Percentiles rank a stretch among this genome's conserved stretches.
Conservation (phyloP, 768 basidiomycete genomes). For the Rhodotorula toruloides region DNA sequence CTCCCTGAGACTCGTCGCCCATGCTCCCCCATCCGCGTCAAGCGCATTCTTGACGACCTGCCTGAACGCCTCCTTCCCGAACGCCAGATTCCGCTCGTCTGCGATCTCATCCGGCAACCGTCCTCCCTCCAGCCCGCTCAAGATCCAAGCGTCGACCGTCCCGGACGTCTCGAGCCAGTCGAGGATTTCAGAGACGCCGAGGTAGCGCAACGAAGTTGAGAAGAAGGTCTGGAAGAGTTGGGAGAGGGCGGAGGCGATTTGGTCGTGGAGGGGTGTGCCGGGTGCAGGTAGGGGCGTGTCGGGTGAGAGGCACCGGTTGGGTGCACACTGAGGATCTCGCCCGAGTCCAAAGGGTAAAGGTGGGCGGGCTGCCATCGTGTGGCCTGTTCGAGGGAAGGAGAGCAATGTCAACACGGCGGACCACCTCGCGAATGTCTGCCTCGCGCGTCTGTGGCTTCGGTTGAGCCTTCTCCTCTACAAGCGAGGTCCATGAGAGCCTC, state of each 20-base stretch:
- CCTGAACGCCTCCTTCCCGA: constrained; percentile 32
- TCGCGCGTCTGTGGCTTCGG: too few species aligned
- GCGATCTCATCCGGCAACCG: constrained; percentile 22
- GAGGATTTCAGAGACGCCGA: constrained; percentile 35
- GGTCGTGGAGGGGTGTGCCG: constrained; percentile 27
- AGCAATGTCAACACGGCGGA: too few species aligned
- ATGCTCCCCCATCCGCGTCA: constrained; percentile 33
- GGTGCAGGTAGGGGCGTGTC: constrained; percentile 16
- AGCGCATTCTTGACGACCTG: constrained; percentile 31
- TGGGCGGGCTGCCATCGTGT: constrained; percentile 18
- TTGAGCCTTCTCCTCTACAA: too few species aligned
- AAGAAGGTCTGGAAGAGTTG: constrained; percentile 36
- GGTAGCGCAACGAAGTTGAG: constrained; percentile 31
- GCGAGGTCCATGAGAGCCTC: too few species aligned
- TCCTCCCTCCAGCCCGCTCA: constrained; percentile 34
- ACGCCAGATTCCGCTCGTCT: constrained; percentile 31
- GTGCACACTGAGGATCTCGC: constrained; percentile 20
- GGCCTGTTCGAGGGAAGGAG: too few species aligned
- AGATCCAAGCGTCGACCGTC: constrained; percentile 38
- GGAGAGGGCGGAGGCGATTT: constrained; percentile 20
- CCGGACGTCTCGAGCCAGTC: constrained; percentile 36
- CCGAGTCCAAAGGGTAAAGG: constrained; percentile 32
- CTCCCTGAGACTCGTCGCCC: constrained; percentile 35
- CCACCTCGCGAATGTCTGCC: too few species aligned
- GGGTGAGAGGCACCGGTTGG: constrained; percentile 20